Conservation (phyloP, 306 rosid species). For the Quercus variabilis region DNA sequence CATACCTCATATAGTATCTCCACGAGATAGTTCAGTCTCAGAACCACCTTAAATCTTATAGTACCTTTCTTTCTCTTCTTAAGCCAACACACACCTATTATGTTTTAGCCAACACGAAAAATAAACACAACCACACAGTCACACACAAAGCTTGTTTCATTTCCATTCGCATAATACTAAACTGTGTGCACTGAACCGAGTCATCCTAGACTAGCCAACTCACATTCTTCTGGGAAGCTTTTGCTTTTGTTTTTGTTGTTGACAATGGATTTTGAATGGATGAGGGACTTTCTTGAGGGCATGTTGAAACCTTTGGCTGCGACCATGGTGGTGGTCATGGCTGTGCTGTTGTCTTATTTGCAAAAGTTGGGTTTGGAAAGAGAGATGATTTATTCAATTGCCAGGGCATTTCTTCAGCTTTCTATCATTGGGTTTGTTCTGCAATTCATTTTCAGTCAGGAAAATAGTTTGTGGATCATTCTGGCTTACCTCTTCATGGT, state of each 20-base stretch:
- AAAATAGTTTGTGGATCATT: constrained; percentile 67
- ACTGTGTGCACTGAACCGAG: no score
- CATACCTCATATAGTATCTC: neutral
- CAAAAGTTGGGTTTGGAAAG: constrained; percentile 71
- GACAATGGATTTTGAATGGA: constrained; percentile 48
- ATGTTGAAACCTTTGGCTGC: constrained; percentile 80
- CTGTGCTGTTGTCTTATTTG: constrained; percentile 50
- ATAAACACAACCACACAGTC: constrained; percentile 15
- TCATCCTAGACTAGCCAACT: no score
- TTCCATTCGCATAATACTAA: no score
- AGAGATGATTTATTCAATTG: constrained; percentile 68
- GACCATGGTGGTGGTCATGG: constrained; percentile 60
- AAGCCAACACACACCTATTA: neutral
- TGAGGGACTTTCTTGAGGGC: constrained; percentile 56
- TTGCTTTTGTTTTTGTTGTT: no score
- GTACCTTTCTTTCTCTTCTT: constrained; percentile 16
- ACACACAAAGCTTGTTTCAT: no score
- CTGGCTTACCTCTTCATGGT: constrained; percentile 96
- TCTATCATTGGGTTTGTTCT: constrained; percentile 86
- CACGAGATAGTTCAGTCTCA: constrained; percentile 16
- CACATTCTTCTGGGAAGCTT: neutral
- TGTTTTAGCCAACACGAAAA: neutral
- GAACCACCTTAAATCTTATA: neutral
- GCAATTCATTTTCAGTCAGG: constrained; percentile 75
- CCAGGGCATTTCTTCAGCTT: constrained; percentile 81